These are phyloP conservation scores for Grosmannia penicillata DNA, from an alignment of 2,329 filamentous ascomycete genomes.

Conservation along the genomic window DNA sequence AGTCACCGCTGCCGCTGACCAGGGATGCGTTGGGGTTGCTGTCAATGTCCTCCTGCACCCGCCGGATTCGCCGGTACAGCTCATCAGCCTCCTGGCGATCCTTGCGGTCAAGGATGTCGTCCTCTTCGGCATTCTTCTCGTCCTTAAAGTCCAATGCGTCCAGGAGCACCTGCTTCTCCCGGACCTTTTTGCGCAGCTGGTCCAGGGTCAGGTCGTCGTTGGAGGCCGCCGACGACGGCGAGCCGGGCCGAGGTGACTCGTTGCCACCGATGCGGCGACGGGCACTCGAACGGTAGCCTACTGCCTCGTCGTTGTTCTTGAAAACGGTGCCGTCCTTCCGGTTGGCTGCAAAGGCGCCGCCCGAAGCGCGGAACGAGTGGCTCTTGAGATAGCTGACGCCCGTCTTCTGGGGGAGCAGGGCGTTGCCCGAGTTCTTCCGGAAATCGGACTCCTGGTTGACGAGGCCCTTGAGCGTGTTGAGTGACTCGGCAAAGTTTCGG, in stretches of 20 bases:
- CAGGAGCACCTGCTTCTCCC: constrained; percentile 83
- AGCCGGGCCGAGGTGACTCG: constrained; percentile 62
- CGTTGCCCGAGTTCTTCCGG: constrained; percentile 77
- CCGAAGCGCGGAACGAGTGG: constrained; percentile 68
- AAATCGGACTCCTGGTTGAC: constrained; percentile 80
- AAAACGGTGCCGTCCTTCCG: constrained; percentile 95
- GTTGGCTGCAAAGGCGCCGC: constrained; percentile 38
- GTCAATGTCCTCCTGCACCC: constrained; percentile 90
- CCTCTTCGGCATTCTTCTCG: constrained; percentile 77
- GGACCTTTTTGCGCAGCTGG: constrained; percentile 81
- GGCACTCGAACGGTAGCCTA: constrained; percentile 87
- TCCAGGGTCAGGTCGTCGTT: constrained; percentile 76
- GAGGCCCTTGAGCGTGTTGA: constrained; percentile 83
- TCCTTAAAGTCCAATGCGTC: constrained; percentile 96
- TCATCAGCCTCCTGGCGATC: constrained; percentile 89
- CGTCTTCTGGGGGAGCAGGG: constrained; percentile 84
- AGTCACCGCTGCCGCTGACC: constrained; percentile 56
- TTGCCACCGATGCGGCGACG: constrained; percentile 59
- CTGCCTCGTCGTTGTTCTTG: constrained; percentile 87
- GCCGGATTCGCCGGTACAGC: constrained; percentile 79
- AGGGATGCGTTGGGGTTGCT: constrained; percentile 65
- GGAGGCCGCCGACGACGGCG: constrained; percentile 52
- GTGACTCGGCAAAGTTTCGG: constrained; percentile 81
- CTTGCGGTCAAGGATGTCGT: constrained; percentile 78
- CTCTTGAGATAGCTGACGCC: constrained; percentile 97